A percentile compares a stretch with the other conserved stretches of the same genome.
Conservation (phyloP, 2,329 filamentous ascomycete genomes). For the Helotiales sp. region DNA sequence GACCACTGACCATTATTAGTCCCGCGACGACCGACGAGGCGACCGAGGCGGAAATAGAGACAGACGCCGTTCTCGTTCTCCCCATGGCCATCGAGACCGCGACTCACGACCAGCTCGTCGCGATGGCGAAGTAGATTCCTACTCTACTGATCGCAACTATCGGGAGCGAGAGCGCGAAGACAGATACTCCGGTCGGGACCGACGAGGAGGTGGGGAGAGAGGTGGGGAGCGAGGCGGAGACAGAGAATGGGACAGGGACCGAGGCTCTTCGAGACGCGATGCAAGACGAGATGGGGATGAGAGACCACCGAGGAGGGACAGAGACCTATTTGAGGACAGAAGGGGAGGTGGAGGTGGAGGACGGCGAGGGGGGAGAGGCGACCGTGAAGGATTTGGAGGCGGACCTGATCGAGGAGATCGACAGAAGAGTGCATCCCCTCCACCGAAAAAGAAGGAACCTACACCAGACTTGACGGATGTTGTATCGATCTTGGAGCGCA, state of each 20-base stretch:
- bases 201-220: constrained; percentile 67
- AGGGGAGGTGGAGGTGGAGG: constrained; percentile 58
- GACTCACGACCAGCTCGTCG: constrained; percentile 66
- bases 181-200: constrained; percentile 75
- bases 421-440: constrained; percentile 74
- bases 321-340: constrained; percentile 68
- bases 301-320: constrained; percentile 55
- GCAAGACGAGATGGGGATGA: constrained; percentile 72
- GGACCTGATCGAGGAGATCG: constrained; percentile 52
- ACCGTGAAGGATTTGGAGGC: constrained; percentile 47
- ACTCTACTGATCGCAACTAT: constrained; percentile 91
- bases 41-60: constrained; percentile 57
- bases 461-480: constrained; percentile 93
- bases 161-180: constrained; percentile 94
- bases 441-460: constrained; percentile 89
- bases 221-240: constrained; percentile 56
- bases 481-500: constrained; percentile 80
- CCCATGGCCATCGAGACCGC: constrained; percentile 68
- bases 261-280: constrained; percentile 65
- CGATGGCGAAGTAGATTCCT: constrained; percentile 80
- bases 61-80: constrained; percentile 84
- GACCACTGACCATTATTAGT: constrained; percentile 40
- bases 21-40: constrained; percentile 47
- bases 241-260: constrained; percentile 76
- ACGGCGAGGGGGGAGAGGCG: constrained; percentile 47